Evolutionary conservation across 306 rosid genomes (phyloP).

Genomic region (Datisca glomerata): DNA sequence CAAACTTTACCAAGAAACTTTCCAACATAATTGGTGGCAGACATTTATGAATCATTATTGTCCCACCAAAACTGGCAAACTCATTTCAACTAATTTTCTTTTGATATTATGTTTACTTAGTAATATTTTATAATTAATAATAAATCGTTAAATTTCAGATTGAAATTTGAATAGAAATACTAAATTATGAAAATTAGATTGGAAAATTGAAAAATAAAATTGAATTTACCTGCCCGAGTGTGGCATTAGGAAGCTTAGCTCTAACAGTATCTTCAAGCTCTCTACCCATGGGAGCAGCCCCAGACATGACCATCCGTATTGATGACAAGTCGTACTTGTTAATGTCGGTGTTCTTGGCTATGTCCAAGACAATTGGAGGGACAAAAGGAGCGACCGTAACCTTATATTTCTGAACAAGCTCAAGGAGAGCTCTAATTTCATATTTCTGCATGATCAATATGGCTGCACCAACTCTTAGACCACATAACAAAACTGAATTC

Average conservation of each 20-base stretch:
- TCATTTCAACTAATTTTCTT: not conserved
- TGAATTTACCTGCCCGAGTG: constrained; percentile 51
- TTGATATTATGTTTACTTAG: too few relatives aligned
- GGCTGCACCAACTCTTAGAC: constrained; percentile 50
- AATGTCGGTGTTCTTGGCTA: constrained; percentile 35
- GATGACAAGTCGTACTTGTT: constrained; percentile 46
- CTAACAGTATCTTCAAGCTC: constrained; percentile 46
- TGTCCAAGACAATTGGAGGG: constrained; percentile 56
- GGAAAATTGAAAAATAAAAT: not conserved
- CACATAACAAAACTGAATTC: constrained; percentile 66
- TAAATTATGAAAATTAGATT: not conserved
- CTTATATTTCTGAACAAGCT: constrained; percentile 26
- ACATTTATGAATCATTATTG: too few relatives aligned
- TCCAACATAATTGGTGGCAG: too few relatives aligned
- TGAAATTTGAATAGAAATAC: not conserved
- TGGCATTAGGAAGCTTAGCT: constrained; percentile 57
- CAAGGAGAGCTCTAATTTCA: constrained; percentile 32
- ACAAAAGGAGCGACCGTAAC: constrained; percentile 46
- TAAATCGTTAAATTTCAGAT: too few relatives aligned
- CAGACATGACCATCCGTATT: constrained; percentile 39
- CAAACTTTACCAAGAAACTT: too few relatives aligned
- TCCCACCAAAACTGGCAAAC: too few relatives aligned
- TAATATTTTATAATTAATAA: too few relatives aligned
- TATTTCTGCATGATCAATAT: constrained; percentile 54
- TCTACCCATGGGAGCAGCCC: constrained; percentile 73